Conservation (phyloP, 805 yeast species). For the Pachysolen tannophilus region DNA sequence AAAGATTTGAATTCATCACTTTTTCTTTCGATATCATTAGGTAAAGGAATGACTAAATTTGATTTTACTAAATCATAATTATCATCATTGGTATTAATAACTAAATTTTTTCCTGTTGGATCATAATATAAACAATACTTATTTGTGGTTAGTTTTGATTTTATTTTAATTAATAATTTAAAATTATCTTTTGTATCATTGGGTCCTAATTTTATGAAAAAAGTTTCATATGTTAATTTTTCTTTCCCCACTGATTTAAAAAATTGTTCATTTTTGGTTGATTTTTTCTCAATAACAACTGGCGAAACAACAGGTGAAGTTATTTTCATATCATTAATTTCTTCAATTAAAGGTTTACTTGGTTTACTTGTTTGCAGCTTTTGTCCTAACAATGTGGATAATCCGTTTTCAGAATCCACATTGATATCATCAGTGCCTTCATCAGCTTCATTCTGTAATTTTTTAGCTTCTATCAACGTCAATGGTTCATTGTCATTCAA, state of each 20-base stretch:
- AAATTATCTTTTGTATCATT: slow-evolving; percentile 12
- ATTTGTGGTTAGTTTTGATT: slow-evolving; percentile 21
- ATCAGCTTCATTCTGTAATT: slow-evolving; percentile 16
- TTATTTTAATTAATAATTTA: slow-evolving; percentile 13
- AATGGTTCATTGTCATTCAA: slow-evolving; percentile 33
- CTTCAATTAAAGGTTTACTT: slow-evolving; percentile 45
- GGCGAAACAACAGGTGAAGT: not conserved
- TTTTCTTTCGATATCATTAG: slow-evolving; percentile 10
- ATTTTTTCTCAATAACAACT: not conserved
- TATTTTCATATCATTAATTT: slow-evolving; percentile 30
- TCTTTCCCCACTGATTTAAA: slow-evolving; percentile 2
- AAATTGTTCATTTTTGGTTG: not conserved
- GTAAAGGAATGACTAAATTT: slow-evolving; percentile 30
- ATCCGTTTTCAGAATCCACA: slow-evolving; percentile 3
- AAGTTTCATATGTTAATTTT: slow-evolving; percentile 12
- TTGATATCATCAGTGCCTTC: slow-evolving; percentile 10
- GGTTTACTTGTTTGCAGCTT: not conserved
- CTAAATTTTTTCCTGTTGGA: slow-evolving; percentile 19
- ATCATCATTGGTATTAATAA: slow-evolving; percentile 22
- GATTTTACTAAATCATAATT: slow-evolving; percentile 16
- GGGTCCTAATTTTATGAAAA: slow-evolving; percentile 18
- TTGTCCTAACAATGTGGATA: slow-evolving; percentile 1
- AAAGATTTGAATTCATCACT: slow-evolving; percentile 18
- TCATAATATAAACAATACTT: slow-evolving; percentile 27
- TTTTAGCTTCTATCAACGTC: slow-evolving; percentile 33